phyloP scores from a whole-genome alignment of 2,329 filamentous ascomycete species.

The Cyanodermella asteris region DNA sequence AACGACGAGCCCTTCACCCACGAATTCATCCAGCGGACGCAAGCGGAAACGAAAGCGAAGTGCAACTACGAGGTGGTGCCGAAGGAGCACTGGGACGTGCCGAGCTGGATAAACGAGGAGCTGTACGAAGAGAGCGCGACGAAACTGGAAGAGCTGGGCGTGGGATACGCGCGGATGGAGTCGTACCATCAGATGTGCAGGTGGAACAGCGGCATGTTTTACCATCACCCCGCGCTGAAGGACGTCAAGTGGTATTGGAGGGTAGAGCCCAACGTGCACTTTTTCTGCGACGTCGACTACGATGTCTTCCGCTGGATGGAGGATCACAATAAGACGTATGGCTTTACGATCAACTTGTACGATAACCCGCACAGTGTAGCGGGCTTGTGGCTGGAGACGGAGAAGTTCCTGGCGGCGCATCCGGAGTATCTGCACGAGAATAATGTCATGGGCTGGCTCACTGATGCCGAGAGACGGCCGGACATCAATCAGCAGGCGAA shows the following conservation, averaged over 20 bases:
- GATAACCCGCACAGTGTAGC: slow-evolving; percentile 73
- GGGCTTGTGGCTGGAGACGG: slow-evolving; percentile 84
- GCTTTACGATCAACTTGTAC: slow-evolving; percentile 94
- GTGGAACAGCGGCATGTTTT: slow-evolving; percentile 97
- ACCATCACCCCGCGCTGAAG: slow-evolving; percentile 74
- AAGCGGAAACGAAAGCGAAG: slow-evolving; percentile 68
- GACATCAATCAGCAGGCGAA: slow-evolving; percentile 62
- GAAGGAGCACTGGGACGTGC: slow-evolving; percentile 83
- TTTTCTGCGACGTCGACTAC: slow-evolving; percentile 97
- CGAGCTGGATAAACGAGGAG: slow-evolving; percentile 77
- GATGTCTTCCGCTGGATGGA: slow-evolving; percentile 97
- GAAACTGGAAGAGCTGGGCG: slow-evolving; percentile 59
- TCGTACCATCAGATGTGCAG: slow-evolving; percentile 99
- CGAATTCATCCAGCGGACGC: slow-evolving; percentile 72
- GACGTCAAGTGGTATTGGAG: slow-evolving; percentile 90
- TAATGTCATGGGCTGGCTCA: slow-evolving; percentile 74
- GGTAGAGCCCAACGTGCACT: slow-evolving; percentile 94
- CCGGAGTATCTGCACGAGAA: slow-evolving; percentile 61
- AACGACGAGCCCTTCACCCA: slow-evolving; percentile 87
- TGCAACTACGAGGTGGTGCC: slow-evolving; percentile 74
- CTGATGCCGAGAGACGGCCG: slow-evolving; percentile 53
- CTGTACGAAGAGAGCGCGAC: slow-evolving; percentile 68
- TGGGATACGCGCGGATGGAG: slow-evolving; percentile 73
- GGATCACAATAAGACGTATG: slow-evolving; percentile 96
- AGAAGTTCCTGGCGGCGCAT: slow-evolving; percentile 71